Evolutionary conservation across 306 rosid genomes (phyloP), one percentile per base, ranked within the genome.

Genomic region (Sesbania bispinosa): DNA sequence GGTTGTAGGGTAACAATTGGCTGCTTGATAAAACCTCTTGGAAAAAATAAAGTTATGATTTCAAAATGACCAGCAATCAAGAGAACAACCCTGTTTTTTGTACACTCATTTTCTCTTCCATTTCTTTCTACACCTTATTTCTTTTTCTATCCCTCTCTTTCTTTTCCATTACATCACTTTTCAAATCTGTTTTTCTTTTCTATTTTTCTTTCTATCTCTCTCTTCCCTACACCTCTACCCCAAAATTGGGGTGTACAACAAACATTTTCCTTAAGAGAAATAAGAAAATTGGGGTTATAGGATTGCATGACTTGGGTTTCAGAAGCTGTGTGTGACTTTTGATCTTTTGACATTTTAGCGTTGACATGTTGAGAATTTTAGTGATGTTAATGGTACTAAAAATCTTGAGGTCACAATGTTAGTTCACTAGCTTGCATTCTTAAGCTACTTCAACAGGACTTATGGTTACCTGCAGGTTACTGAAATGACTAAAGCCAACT

Each of bases 401-500:
- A 52, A 42, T 46, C 39, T 16, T 69, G 35, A 27, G 43, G 16
- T 57, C 46, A 38, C 45, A 32, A 15, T 73, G 50, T 13, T 75
- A 45, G 16, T 26, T 38, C 14, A 15, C 10, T 27, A 58, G 39
- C 46, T 57, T 16, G 29, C 61, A 26, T 41, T 59, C 57, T 51
- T 13, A 59, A 33, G 26, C 38, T 79, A 27, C 46, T 50, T 66
- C 70, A 54, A 53, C 67, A 26, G 10, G 63, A 45, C 55, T 20
- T 45, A 67, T 72, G n/a, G n/a, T n/a, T n/a, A n/a, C n/a, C n/a
- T n/a, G n/a, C n/a, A n/a, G 48, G 59, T 77, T 60, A 53, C 26
- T 32, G 48, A 73, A 69, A 67, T 53, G 60, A 73, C 64, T 60
- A 55, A 53, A 14, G 65, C 10, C 27, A 72, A 4, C 15, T 33